Conservation (phyloP, 2,329 filamentous ascomycete species). For the Talaromyces sp. region DNA sequence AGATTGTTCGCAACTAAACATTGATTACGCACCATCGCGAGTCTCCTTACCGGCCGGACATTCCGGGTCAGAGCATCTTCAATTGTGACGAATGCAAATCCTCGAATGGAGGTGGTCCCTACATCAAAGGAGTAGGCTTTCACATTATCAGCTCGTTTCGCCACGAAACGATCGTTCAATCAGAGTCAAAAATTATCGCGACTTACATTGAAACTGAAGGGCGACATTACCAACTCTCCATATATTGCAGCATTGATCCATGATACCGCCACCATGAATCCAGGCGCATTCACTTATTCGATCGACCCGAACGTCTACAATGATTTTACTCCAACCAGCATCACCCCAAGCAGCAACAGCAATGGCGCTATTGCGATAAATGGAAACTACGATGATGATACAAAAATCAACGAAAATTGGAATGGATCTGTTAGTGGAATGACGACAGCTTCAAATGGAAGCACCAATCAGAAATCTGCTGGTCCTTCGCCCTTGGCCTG, state of each 20-base stretch:
- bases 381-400: background rate
- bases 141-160: background rate
- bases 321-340: background rate
- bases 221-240: background rate
- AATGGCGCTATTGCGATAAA: background rate
- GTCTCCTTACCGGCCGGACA: background rate
- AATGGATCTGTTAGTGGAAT: background rate
- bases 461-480: slow-evolving; percentile 24
- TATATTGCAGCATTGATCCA: background rate
- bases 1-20: background rate
- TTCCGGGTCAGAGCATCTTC: background rate
- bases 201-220: background rate
- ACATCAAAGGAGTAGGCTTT: background rate
- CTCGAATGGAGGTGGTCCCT: background rate
- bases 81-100: background rate
- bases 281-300: slow-evolving; percentile 7
- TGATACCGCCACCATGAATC: slow-evolving; percentile 13
- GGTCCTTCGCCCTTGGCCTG: slow-evolving; percentile 46
- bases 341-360: background rate
- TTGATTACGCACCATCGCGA: background rate
- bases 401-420: slow-evolving; percentile 1
- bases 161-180: background rate
- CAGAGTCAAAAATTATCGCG: background rate
- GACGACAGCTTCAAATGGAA: slow-evolving; percentile 5
- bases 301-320: slow-evolving; percentile 5